A percentile compares a stretch with the other conserved stretches of the same genome.
phyloP scores from a whole-genome alignment of 176 grass and related monocot genomes.

The Avena insularis region DNA sequence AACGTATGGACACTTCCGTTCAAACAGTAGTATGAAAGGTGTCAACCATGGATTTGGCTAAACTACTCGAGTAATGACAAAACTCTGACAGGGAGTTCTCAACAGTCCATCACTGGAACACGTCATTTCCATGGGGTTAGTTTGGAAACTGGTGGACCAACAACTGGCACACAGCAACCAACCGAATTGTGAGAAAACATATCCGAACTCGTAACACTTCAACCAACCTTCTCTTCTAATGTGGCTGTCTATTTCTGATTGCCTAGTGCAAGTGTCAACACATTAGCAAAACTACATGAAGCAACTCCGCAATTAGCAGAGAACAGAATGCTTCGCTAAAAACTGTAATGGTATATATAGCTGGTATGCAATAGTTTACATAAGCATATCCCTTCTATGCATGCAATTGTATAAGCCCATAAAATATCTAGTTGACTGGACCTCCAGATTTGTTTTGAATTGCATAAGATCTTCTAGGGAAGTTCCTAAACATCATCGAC shows the following conservation, averaged over 20 bases:
- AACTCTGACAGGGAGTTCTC: constrained; percentile 1
- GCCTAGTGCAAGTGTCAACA: constrained; percentile 13
- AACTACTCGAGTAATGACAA: constrained; percentile 20
- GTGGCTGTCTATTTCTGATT: neutral
- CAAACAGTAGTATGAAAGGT: neutral
- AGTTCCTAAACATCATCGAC: constrained; percentile 8
- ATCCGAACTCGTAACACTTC: constrained; percentile 21
- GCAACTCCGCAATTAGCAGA: constrained; percentile 33
- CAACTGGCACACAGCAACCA: constrained; percentile 6
- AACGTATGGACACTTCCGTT: neutral
- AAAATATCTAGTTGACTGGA: neutral
- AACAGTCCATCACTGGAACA: neutral
- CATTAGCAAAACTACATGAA: constrained; percentile 22
- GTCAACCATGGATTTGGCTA: constrained; percentile 28
- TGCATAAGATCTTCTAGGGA: constrained; percentile 10
- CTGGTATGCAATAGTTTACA: neutral
- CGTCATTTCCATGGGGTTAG: neutral
- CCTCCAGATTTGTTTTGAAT: constrained; percentile 13
- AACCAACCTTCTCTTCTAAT: constrained; percentile 11
- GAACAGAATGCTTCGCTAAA: neutral
- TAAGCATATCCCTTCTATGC: neutral
- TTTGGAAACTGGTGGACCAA: neutral
- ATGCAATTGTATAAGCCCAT: neutral
- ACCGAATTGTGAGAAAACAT: neutral
- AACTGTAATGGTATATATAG: constrained; percentile 3